Conservation (phyloP, 768 basidiomycete species). For the Myochromella boudieri region DNA sequence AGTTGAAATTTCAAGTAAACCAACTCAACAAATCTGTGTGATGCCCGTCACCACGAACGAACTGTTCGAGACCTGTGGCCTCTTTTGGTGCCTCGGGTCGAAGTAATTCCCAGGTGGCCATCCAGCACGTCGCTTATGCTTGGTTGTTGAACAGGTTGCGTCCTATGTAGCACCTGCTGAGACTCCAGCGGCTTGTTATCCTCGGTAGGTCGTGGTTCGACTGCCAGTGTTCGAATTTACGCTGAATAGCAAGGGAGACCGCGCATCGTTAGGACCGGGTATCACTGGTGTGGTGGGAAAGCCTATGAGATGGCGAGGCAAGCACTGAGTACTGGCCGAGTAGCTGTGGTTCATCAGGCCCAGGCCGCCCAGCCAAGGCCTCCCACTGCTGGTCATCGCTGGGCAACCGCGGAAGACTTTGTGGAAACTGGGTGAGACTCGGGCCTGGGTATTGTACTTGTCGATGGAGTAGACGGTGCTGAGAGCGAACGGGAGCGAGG, state of each 20-base stretch:
- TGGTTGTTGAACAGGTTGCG: no score
- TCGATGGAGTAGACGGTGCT: slow-evolving; percentile 28
- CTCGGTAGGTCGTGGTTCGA: no score
- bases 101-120: no score
- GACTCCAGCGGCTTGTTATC: slow-evolving; percentile 23
- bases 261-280: slow-evolving; percentile 34
- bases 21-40: no score
- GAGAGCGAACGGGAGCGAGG: slow-evolving; percentile 37
- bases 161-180: slow-evolving; percentile 23
- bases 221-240: slow-evolving; percentile 22
- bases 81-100: no score
- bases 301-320: neutral
- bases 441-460: slow-evolving; percentile 10
- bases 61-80: no score
- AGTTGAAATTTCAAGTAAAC: no score
- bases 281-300: neutral
- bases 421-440: neutral
- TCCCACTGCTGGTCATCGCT: neutral
- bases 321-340: neutral
- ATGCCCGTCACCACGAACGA: no score
- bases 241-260: slow-evolving; percentile 50
- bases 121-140: no score
- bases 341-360: neutral
- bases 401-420: neutral
- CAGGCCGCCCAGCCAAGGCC: neutral